Evolutionary conservation across 257 asterid genomes (phyloP).

Genomic region (Plantago major): DNA sequence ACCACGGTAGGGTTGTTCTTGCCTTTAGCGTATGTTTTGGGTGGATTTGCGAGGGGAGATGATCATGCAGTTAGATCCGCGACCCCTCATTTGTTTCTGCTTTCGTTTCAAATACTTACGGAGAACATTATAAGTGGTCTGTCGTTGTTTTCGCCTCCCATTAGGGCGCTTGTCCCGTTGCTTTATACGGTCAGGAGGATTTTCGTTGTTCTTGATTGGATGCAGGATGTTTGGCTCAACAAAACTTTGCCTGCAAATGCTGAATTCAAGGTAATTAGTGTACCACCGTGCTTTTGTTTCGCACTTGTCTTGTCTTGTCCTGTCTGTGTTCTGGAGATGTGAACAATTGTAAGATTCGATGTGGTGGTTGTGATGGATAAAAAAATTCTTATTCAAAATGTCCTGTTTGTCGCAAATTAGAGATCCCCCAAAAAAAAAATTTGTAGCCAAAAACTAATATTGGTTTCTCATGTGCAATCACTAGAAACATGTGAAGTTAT

Average conservation of each 20-base stretch:
- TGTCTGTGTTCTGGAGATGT: too few relatives aligned
- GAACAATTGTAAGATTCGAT: too few relatives aligned
- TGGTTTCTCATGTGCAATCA: too few relatives aligned
- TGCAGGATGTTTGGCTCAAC: constrained; percentile 67
- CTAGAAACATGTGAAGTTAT: too few relatives aligned
- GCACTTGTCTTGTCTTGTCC: too few relatives aligned
- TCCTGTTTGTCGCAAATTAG: too few relatives aligned
- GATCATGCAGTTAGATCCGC: constrained; percentile 82
- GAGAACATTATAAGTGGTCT: constrained; percentile 71
- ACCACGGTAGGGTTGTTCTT: constrained; percentile 66
- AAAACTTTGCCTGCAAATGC: constrained; percentile 69
- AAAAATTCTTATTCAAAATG: too few relatives aligned
- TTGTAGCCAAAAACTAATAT: too few relatives aligned
- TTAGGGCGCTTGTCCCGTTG: constrained; percentile 75
- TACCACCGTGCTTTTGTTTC: too few relatives aligned
- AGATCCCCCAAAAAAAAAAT: too few relatives aligned
- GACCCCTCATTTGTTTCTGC: constrained; percentile 71
- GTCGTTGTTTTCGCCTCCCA: constrained; percentile 76
- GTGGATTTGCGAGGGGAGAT: constrained; percentile 91
- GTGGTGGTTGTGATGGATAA: too few relatives aligned
- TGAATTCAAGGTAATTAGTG: constrained; percentile 31
- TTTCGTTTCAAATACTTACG: constrained; percentile 77
- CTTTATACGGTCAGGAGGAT: constrained; percentile 72
- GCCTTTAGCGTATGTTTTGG: constrained; percentile 85
- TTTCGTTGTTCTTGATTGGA: constrained; percentile 68